Evolutionary conservation across 192 early-diverging fungal species (phyloP).

Genomic region (Helicostylum pulchrum): DNA sequence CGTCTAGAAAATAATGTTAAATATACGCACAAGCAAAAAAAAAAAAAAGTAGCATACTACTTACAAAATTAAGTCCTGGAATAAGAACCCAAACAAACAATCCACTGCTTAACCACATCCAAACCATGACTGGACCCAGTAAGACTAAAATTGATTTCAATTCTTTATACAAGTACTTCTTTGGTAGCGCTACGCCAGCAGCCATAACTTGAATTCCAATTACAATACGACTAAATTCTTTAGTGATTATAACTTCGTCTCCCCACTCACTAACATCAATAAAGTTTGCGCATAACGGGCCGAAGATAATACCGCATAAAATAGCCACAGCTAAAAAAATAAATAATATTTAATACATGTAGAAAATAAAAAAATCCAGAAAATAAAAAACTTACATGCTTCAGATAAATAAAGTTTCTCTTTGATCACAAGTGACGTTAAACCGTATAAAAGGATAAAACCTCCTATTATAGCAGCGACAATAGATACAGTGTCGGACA

Average conservation of each 20-base stretch:
- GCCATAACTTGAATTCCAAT: conserved; percentile 84
- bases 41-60: not conserved
- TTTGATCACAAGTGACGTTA: conserved; percentile 64
- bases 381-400: conserved; percentile 47
- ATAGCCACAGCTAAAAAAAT: conserved; percentile 65
- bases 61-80: conserved; percentile 47
- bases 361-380: not conserved
- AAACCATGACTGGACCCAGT: conserved; percentile 74
- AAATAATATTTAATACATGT: not conserved
- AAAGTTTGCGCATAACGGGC: conserved; percentile 65
- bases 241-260: conserved; percentile 46
- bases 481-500: conserved; percentile 6
- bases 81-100: conserved; percentile 56
- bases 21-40: not conserved
- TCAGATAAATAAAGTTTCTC: conserved; percentile 71
- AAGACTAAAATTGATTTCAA: conserved; percentile 60
- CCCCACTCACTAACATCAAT: conserved; percentile 49
- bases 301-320: conserved; percentile 72
- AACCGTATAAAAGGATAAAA: conserved; percentile 65
- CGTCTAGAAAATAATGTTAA: conserved; percentile 33
- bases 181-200: conserved; percentile 59
- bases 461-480: conserved; percentile 59
- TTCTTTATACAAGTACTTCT: conserved; percentile 64
- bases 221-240: conserved; percentile 68
- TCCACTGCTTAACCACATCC: conserved; percentile 76